Evolutionary conservation across 441 rosid genomes (phyloP).

Genomic region (Caryocar brasiliense): DNA sequence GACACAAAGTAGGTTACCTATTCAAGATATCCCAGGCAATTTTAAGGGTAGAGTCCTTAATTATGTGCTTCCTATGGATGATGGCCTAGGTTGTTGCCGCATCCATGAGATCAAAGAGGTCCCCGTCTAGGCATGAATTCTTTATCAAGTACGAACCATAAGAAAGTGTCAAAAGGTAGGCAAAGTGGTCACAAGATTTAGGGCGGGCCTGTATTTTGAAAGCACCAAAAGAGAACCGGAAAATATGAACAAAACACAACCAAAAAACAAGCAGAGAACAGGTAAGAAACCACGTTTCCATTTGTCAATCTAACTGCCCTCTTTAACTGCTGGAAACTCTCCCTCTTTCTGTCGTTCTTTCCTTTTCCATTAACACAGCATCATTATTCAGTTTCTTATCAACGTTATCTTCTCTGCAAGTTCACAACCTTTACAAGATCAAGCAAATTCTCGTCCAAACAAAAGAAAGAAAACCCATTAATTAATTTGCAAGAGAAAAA

Average conservation of each 20-base stretch:
- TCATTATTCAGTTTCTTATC: constrained; percentile 14
- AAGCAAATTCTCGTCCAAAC: neutral
- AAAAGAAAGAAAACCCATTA: neutral
- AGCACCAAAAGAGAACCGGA: neutral
- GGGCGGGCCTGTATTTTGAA: constrained; percentile 53
- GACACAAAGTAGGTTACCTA: neutral
- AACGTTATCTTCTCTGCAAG: constrained; percentile 6
- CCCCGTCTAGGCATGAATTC: constrained; percentile 18
- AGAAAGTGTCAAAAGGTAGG: constrained; percentile 13
- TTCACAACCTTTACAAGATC: neutral
- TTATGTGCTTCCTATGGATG: neutral
- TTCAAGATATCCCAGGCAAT: too few species aligned
- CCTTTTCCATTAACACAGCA: too few species aligned
- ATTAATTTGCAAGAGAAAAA: too few species aligned
- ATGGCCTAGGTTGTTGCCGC: neutral
- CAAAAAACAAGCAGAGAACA: constrained; percentile 9
- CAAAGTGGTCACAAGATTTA: constrained; percentile 52
- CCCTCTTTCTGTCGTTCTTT: constrained; percentile 5
- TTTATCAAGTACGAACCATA: constrained; percentile 13
- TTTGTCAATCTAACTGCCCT: constrained; percentile 39
- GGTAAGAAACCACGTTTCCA: constrained; percentile 42
- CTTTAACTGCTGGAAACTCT: constrained; percentile 27
- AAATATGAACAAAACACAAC: too few species aligned
- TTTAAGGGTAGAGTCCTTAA: too few species aligned
- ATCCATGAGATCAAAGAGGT: constrained; percentile 10